phyloP scores from a whole-genome alignment of 257 asterid species.

The Leptodermis oblonga region DNA sequence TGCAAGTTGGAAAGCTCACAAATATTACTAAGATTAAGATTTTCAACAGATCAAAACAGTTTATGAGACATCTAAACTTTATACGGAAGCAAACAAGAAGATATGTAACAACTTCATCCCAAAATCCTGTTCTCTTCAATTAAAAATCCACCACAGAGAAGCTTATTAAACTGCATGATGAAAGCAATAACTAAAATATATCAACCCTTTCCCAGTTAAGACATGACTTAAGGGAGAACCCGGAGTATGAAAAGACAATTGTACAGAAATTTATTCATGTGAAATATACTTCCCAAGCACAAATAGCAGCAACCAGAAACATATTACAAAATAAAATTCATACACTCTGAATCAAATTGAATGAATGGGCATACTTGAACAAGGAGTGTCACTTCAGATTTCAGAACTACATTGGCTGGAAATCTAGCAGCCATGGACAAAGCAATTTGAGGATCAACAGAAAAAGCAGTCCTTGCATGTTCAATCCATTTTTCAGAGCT shows the following conservation, averaged over 20 bases:
- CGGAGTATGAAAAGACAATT: not conserved
- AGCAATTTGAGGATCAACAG: conserved; percentile 92
- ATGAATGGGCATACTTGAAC: conserved; percentile 64
- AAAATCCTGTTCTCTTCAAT: not conserved
- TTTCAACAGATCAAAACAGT: not conserved
- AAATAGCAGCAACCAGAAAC: not conserved
- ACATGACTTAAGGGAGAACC: no score
- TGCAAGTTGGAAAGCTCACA: not conserved
- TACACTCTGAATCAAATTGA: conserved; percentile 5
- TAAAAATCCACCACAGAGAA: conserved; percentile 1
- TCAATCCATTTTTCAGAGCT: conserved; percentile 91
- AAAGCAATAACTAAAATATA: not conserved
- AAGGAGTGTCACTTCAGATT: conserved; percentile 73
- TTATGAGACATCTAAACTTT: not conserved
- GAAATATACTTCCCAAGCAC: not conserved
- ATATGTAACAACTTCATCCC: not conserved
- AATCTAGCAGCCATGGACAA: conserved; percentile 79
- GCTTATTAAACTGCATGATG: not conserved
- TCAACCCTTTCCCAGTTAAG: no score
- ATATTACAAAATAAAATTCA: not conserved
- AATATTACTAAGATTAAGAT: not conserved
- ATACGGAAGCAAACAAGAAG: no score
- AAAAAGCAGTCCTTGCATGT: conserved; percentile 74
- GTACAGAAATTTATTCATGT: not conserved
- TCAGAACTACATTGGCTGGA: conserved; percentile 81